Base-by-base conservation (phyloP, 495 filamentous ascomycete genomes). In the Pseudomonodictys pantanalensis region DNA sequence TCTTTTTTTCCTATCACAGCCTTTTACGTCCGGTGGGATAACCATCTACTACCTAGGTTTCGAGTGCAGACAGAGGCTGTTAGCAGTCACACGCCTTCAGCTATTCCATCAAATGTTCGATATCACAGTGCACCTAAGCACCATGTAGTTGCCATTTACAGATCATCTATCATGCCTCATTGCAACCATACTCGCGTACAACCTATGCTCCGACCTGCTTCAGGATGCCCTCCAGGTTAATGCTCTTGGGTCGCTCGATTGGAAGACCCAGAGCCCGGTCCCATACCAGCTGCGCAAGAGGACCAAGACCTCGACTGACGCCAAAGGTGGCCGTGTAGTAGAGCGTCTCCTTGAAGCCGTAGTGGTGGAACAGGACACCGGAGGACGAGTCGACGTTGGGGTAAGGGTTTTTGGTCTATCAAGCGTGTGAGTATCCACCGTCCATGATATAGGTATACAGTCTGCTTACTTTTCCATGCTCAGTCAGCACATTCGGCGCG, bases 291-390 rank as follows among this genome's bases (percentile, higher is more conserved):
- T 98, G 93, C 44, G 90, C 91, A 20, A 98, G 77, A 23, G 93
- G 93, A 9, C 93, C 93, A 26, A 98, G 75, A 12, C 92, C 92
- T 71, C 93, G 81, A 66, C 86, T 90, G 35, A 98, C 93, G 66
- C 93, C 93, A 62, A 98, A 98, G 6, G 92, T 95, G 20, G 90
- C 93, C 15, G 93, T 98, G 73, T 98, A 98, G 77, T 98, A 98
- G 7, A 97, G 81, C 1, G 92, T 95, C 74, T 98, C 90, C 73
- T 87, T 86, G 83, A 97, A 95, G 46, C 91, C 93, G 69, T 93
- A 98, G 75, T 97, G 91, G 71, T 97, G 83, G 81, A 98, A 97
- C 33, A 98, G 79, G 3, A 96, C 95, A 52, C 93, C 93, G 1
- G 90, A 95, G 53, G 82, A 84, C 17, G 85, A 88, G 73, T 98